A percentile compares a stretch with the other conserved stretches of the same genome.
These are phyloP conservation scores for Arabis alpina DNA, from an alignment of 345 rosid genomes.

Conservation along the genomic window DNA sequence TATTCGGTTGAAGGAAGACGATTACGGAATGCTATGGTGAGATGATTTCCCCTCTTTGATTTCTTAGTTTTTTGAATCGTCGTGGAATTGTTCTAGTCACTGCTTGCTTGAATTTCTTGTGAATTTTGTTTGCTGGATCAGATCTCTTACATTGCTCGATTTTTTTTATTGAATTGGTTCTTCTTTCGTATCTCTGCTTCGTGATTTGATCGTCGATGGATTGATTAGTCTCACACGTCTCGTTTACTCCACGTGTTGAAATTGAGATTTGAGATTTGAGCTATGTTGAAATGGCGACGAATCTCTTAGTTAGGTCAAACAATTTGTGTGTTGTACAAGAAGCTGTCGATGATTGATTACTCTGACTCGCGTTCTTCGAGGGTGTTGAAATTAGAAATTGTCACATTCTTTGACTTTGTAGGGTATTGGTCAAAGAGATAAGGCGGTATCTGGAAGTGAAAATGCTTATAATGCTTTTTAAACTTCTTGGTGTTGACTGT, in stretches of 20 bases:
- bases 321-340: conserved; percentile 19
- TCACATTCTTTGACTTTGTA: conserved; percentile 39
- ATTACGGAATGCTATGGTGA: conserved; percentile 90
- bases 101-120: conserved; percentile 19
- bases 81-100: background rate
- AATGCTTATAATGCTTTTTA: conserved; percentile 26
- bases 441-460: conserved; percentile 34
- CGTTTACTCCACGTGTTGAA: conserved; percentile 25
- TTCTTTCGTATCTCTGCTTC: conserved; percentile 8
- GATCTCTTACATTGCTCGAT: conserved; percentile 52
- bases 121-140: conserved; percentile 40
- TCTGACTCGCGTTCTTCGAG: conserved; percentile 44
- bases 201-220: conserved; percentile 31
- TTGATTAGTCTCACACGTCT: conserved; percentile 8
- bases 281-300: conserved; percentile 40
- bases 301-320: conserved; percentile 27
- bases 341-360: conserved; percentile 21
- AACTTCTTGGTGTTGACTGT: conserved; percentile 42
- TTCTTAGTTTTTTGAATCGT: background rate
- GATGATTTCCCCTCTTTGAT: conserved; percentile 32
- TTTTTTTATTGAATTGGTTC: conserved; percentile 5
- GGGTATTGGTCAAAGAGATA: conserved; percentile 44
- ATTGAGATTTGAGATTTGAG: conserved; percentile 29
- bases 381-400: conserved; percentile 32
- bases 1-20: conserved; percentile 51